These are phyloP conservation scores for Rhipidocladum racemiflorum DNA, from an alignment of 176 grass and related monocot species.

Conservation along the genomic window DNA sequence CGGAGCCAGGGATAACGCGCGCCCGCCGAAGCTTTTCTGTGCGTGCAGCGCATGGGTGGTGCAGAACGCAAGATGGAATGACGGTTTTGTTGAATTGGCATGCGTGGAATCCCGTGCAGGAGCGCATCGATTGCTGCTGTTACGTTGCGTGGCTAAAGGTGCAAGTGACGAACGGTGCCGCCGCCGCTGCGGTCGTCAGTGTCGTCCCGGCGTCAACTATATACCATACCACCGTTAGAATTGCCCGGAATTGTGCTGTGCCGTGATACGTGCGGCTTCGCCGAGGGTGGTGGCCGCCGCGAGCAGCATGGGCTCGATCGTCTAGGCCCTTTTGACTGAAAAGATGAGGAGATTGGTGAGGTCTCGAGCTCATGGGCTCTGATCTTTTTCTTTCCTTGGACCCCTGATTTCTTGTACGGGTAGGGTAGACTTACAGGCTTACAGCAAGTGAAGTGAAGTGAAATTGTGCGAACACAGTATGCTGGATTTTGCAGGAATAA, in stretches of 20 bases:
- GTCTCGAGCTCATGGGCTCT: background rate
- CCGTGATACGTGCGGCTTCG: background rate
- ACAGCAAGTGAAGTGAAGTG: background rate
- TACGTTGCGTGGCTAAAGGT: constrained; percentile 2
- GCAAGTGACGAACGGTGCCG: constrained; percentile 16
- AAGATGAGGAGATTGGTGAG: background rate
- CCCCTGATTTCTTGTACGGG: background rate
- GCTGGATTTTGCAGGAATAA: background rate
- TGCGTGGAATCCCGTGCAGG: background rate
- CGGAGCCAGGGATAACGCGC: background rate
- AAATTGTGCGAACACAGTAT: background rate
- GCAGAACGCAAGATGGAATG: background rate
- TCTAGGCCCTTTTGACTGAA: background rate
- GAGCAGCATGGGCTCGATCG: background rate
- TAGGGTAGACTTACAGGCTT: background rate
- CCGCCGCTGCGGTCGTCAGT: background rate
- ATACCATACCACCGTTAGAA: constrained; percentile 19
- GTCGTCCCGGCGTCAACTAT: constrained; percentile 8
- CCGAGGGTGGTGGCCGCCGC: background rate
- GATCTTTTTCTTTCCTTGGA: background rate
- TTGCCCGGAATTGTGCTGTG: background rate
- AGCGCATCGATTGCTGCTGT: background rate
- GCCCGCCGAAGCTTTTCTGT: background rate
- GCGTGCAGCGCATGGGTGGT: background rate
- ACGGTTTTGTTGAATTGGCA: background rate